Base-by-base conservation (phyloP, 805 yeast species). In the Candida nonsorbophila region DNA sequence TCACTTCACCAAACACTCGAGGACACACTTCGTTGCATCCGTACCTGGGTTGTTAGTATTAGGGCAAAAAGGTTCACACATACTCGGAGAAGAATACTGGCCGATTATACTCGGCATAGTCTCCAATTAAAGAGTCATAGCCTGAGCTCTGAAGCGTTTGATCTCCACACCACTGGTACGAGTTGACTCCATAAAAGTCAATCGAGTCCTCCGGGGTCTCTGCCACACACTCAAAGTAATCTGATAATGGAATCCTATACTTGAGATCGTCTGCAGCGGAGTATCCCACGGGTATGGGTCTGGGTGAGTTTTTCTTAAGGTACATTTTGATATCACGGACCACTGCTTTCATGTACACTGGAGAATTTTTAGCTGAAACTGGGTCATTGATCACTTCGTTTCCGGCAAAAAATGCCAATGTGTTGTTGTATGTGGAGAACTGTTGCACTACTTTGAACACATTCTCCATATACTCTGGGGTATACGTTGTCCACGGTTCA, bases 201-300 rank as follows among this genome's bases (percentile, higher is more conserved):
- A 81, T 78, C 2, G 78, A 55, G 28, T 77, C 81, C 3, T 49
- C 40, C 0, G 69, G 57, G 10, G 58, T 55, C 3, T 66, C 67
- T 13, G 74, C 77, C 14, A 77, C 71, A 46, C 97, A 88, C 44
- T 81, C 90, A 32, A 90, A 67, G 50, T 84, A 90, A 33, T 76
- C 70, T 1, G 96, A 81, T 27, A 88, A 66, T 0, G 95, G 72
- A 6, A 74, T 72, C 45, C 97, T 67, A 55, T 74, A 88, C 29
- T 67, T 57, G 36, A 88, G 67, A 47, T 88, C 97, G 57, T 90
- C 97, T 1, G 97, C 97, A 0, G 97, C 97, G 0, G 97, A 86
- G 53, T 90, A 90, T 1, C 97, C 97, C 20, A 90, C 84, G 1
- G 97, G 97, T 11, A 90, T 73, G 9, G 47, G 46, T 32, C 98